phyloP scores from a whole-genome alignment of 2,329 filamentous ascomycete species.

The Zymoseptoria pseudotritici region DNA sequence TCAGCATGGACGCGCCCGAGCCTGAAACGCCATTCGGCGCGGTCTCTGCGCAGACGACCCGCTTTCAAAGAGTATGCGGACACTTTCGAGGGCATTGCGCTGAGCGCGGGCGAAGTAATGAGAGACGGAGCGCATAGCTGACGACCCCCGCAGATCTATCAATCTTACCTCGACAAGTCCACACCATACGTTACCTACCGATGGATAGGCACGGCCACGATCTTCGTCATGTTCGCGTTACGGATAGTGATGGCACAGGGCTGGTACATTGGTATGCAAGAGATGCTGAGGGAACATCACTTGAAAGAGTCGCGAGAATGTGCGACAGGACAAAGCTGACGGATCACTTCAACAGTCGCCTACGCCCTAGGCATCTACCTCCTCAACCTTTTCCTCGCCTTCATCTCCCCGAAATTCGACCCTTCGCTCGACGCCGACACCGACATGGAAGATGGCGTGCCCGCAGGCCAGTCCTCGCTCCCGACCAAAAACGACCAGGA shows the following conservation, averaged over 20 bases:
- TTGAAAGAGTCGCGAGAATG: not conserved
- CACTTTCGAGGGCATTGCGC: not conserved
- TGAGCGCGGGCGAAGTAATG: not conserved
- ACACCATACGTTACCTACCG: constrained; percentile 84
- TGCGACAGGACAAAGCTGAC: constrained; percentile 1
- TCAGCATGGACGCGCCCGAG: constrained; percentile 75
- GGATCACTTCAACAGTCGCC: constrained; percentile 55
- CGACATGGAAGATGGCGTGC: constrained; percentile 81
- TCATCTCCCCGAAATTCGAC: constrained; percentile 97
- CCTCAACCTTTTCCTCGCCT: constrained; percentile 96
- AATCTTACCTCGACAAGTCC: constrained; percentile 86
- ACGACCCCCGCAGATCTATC: constrained; percentile 62
- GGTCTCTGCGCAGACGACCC: constrained; percentile 77
- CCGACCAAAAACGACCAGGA: constrained; percentile 96
- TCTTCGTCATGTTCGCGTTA: constrained; percentile 74
- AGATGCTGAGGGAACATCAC: not conserved
- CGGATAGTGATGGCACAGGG: constrained; percentile 88
- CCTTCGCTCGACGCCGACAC: constrained; percentile 91
- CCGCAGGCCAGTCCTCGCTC: constrained; percentile 56
- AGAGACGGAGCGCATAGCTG: not conserved
- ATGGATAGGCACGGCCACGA: constrained; percentile 75
- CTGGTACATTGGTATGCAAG: constrained; percentile 88
- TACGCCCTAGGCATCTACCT: constrained; percentile 98
- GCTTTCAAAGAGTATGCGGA: constrained; percentile 58
- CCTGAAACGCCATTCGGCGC: constrained; percentile 89